Conservation (phyloP, 495 filamentous ascomycete species). For the Trichocladium antarcticum region DNA sequence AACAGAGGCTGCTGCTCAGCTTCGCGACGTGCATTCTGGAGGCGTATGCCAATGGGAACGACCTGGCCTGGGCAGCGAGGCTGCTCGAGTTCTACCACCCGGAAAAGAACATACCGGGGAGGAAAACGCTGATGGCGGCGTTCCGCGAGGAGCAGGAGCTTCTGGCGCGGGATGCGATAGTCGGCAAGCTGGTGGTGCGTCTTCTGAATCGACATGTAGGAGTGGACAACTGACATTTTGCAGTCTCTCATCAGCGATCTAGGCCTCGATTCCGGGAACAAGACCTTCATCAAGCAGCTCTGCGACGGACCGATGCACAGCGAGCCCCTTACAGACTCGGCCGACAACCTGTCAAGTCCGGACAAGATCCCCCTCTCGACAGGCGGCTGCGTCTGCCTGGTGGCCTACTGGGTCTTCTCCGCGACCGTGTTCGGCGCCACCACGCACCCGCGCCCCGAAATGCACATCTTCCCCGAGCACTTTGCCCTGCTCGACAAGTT, state of each 20-base stretch:
- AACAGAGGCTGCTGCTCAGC: constrained; percentile 64
- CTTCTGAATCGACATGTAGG: too few relatives aligned
- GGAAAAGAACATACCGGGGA: constrained; percentile 44
- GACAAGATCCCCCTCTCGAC: constrained; percentile 66
- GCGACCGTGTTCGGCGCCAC: constrained; percentile 42
- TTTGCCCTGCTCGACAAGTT: constrained; percentile 48
- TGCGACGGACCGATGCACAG: constrained; percentile 22
- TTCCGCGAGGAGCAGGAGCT: constrained; percentile 54
- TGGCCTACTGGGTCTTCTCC: constrained; percentile 47
- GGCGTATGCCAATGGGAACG: constrained; percentile 58
- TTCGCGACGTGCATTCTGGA: constrained; percentile 80
- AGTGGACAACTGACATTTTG: background rate
- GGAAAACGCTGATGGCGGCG: constrained; percentile 46
- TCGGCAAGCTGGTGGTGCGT: constrained; percentile 66
- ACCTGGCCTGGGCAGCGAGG: constrained; percentile 61
- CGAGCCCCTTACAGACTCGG: constrained; percentile 30
- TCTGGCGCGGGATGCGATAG: constrained; percentile 53
- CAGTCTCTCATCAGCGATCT: constrained; percentile 53
- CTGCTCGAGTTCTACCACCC: constrained; percentile 64
- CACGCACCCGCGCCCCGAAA: constrained; percentile 31
- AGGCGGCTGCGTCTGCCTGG: constrained; percentile 53
- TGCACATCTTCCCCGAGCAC: constrained; percentile 57
- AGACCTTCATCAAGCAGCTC: constrained; percentile 24
- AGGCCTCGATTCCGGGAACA: constrained; percentile 31
- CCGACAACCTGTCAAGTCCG: constrained; percentile 35